Base-by-base conservation (phyloP, 2,329 filamentous ascomycete genomes). In the Cytospora mali region DNA sequence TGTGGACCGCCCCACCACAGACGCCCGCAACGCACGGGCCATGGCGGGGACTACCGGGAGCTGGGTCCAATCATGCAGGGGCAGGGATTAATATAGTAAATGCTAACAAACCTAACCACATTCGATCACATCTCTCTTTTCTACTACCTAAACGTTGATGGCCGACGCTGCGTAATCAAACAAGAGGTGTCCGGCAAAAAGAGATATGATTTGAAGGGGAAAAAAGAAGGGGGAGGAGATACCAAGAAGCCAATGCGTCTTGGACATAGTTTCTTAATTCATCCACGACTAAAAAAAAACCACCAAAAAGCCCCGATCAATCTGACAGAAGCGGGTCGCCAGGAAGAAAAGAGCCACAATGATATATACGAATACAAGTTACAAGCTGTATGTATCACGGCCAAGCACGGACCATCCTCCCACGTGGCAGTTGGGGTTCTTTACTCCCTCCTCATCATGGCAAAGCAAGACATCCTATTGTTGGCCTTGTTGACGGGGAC, bases 41-140 rank as follows among this genome's bases (percentile, higher is more conserved):
- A 60, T 54, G 52, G 49, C 49, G 49, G 57, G 57, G 57, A 29
- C 49, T 50, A 33, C 29, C 57, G 57, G 57, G 57, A 60, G 57
- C 57, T 54, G 57, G 57, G 57, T 59, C 57, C 57, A 60, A 60
- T 60, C 57, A 53, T 42, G 49, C 50, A 54, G 50, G 49, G 57
- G 11, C 57, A 60, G 57, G 57, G 57, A 39, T 39, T 39, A 39
- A 39, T 39, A 39, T 21, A 11, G 42, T 23, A 46, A 21, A 46
- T 46, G n/a, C n/a, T 18, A 46, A 23, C 6, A 10, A n/a, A 46
- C 42, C 42, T 23, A 46, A 46, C 42, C 42, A 13, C n/a, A 46
- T 46, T 23, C 9, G 42, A 46, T 18, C 23, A 46, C 42, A 39
- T 39, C 35, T 39, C 35, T n/a, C 35, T 18, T 6, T 39, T 39